Percentiles rank a stretch among this genome's conserved stretches.
phyloP scores from a whole-genome alignment of 2,329 filamentous ascomycete species.

The Hymenoscyphus salicellus region DNA sequence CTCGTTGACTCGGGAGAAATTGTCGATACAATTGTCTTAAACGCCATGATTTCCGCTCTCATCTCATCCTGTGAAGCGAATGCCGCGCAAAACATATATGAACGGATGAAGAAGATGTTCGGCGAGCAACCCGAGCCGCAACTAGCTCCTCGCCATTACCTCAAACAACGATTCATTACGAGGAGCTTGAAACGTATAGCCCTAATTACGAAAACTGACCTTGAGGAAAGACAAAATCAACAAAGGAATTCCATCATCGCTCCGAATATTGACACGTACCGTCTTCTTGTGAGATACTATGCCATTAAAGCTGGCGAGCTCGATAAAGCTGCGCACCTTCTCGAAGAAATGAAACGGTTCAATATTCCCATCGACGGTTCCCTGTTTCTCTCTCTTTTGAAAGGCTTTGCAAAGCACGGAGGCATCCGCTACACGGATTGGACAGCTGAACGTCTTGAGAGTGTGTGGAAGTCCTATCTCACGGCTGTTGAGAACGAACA shows the following conservation, averaged over 20 bases:
- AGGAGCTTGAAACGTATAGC: constrained; percentile 58
- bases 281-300: constrained; percentile 74
- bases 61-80: constrained; percentile 71
- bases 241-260: constrained; percentile 65
- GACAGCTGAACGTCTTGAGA: constrained; percentile 66
- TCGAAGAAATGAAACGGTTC: constrained; percentile 76
- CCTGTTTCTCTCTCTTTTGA: constrained; percentile 77
- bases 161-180: constrained; percentile 42
- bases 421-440: constrained; percentile 64
- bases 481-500: constrained; percentile 47
- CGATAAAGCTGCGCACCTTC: constrained; percentile 63
- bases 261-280: constrained; percentile 76
- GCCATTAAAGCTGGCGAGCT: constrained; percentile 68
- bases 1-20: constrained; percentile 84
- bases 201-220: constrained; percentile 52
- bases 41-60: constrained; percentile 78
- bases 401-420: constrained; percentile 76
- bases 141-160: constrained; percentile 38
- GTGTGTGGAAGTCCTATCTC: constrained; percentile 64
- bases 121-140: constrained; percentile 18
- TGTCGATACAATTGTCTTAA: constrained; percentile 82
- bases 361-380: constrained; percentile 68
- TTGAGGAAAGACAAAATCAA: constrained; percentile 49
- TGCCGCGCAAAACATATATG: constrained; percentile 77
- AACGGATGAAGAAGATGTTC: constrained; percentile 67